Percentiles rank a stretch among this genome's conserved stretches.
Evolutionary conservation across 305 asterid species (phyloP).

Genomic region (Vinca major): DNA sequence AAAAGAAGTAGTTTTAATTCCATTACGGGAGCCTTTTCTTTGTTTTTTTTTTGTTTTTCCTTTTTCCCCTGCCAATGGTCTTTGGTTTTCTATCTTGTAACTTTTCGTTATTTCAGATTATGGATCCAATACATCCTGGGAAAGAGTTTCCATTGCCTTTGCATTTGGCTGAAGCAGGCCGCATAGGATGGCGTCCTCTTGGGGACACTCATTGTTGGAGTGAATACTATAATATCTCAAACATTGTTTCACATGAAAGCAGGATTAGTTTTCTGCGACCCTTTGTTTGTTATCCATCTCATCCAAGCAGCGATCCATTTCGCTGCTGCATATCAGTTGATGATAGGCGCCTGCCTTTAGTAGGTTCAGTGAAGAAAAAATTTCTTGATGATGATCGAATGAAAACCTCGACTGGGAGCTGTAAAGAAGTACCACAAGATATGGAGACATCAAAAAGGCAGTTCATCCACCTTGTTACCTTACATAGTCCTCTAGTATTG

Average conservation of each 20-base stretch:
- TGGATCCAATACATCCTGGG: constrained; percentile 89
- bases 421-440: constrained; percentile 28
- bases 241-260: constrained; percentile 68
- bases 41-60: neutral
- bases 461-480: constrained; percentile 55
- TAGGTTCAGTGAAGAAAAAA: constrained; percentile 36
- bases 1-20: neutral
- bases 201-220: constrained; percentile 88
- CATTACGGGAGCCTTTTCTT: neutral
- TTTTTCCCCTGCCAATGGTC: neutral
- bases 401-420: constrained; percentile 27
- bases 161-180: constrained; percentile 93
- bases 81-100: constrained; percentile 12
- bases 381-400: constrained; percentile 30
- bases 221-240: constrained; percentile 78
- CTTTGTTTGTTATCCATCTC: constrained; percentile 93
- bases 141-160: constrained; percentile 94
- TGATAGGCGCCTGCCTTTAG: constrained; percentile 57
- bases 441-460: constrained; percentile 45
- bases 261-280: constrained; percentile 66
- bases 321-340: constrained; percentile 84
- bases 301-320: constrained; percentile 85
- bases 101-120: constrained; percentile 48
- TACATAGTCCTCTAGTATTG: constrained; percentile 69
- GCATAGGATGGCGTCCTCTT: constrained; percentile 88